Evolutionary conservation across 805 yeast genomes (phyloP).

Genomic region (Monosporozyma unispora): DNA sequence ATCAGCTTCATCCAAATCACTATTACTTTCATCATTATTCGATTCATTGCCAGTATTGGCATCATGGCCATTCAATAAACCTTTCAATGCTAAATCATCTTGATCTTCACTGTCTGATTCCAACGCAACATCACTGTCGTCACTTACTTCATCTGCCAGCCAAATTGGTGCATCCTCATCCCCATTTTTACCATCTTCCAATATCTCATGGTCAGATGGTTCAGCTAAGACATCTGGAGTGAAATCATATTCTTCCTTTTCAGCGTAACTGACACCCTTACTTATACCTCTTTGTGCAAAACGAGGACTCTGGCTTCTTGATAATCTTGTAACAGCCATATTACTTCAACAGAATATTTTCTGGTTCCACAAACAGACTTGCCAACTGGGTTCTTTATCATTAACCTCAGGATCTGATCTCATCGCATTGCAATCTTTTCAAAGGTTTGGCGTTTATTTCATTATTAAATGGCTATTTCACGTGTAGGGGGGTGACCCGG

Average conservation of each 20-base stretch:
- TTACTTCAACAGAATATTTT: not conserved
- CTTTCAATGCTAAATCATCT: not conserved
- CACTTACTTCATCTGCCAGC: slow-evolving; percentile 7
- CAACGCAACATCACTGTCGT: not conserved
- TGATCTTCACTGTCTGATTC: slow-evolving; percentile 1
- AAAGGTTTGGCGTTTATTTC: not conserved
- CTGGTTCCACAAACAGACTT: no score
- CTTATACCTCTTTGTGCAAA: not conserved
- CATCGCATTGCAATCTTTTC: not conserved
- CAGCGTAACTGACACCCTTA: slow-evolving; percentile 14
- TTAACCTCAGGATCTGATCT: not conserved
- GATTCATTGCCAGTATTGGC: slow-evolving; percentile 2
- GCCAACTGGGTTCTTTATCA: not conserved
- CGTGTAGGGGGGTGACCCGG: not conserved
- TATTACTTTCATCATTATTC: slow-evolving; percentile 9
- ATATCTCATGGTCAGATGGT: slow-evolving; percentile 10
- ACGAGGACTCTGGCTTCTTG: not conserved
- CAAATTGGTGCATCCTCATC: slow-evolving; percentile 17
- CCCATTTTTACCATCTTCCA: not conserved
- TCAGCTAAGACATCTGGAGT: slow-evolving; percentile 13
- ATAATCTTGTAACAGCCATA: not conserved
- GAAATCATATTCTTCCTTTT: slow-evolving; percentile 25
- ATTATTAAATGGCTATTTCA: not conserved
- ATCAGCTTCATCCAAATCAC: slow-evolving; percentile 26
- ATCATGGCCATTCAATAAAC: slow-evolving; percentile 8